Conservation (phyloP, 768 basidiomycete species). For the Lentinus tigrinus region DNA sequence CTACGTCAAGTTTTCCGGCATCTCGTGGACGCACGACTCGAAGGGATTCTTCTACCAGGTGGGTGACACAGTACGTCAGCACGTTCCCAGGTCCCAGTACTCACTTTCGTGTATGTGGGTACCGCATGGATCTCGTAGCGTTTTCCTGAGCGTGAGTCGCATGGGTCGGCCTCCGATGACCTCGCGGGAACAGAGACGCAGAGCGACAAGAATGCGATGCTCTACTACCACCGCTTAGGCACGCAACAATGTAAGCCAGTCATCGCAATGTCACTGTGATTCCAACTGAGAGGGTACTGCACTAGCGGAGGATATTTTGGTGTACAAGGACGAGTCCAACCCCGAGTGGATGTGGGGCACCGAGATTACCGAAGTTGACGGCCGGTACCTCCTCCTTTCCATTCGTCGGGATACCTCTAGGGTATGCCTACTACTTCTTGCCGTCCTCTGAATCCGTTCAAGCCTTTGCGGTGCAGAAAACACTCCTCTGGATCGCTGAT, state of each 20-base stretch:
- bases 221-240: conserved; percentile 75
- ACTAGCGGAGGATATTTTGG: conserved; percentile 65
- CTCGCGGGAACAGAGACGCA: conserved; percentile 57
- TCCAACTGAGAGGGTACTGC: background rate
- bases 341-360: conserved; percentile 65
- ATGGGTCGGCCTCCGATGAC: conserved; percentile 47
- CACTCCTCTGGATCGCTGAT: conserved; percentile 72
- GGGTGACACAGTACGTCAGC: conserved; percentile 12
- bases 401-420: conserved; percentile 60
- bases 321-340: conserved; percentile 61
- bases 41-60: conserved; percentile 86
- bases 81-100: background rate
- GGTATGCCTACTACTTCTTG: conserved; percentile 36
- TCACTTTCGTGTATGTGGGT: background rate
- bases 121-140: conserved; percentile 35
- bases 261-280: too few relatives aligned
- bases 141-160: conserved; percentile 51
- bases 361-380: conserved; percentile 58
- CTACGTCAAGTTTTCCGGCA: conserved; percentile 73
- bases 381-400: conserved; percentile 58
- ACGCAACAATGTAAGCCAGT: conserved; percentile 59
- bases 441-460: background rate
- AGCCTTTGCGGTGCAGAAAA: conserved; percentile 48
- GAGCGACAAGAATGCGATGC: conserved; percentile 65
- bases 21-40: conserved; percentile 76